These are phyloP conservation scores for Thinopyrum elongatum DNA, from an alignment of 176 grass and related monocot genomes.

Conservation along the genomic window DNA sequence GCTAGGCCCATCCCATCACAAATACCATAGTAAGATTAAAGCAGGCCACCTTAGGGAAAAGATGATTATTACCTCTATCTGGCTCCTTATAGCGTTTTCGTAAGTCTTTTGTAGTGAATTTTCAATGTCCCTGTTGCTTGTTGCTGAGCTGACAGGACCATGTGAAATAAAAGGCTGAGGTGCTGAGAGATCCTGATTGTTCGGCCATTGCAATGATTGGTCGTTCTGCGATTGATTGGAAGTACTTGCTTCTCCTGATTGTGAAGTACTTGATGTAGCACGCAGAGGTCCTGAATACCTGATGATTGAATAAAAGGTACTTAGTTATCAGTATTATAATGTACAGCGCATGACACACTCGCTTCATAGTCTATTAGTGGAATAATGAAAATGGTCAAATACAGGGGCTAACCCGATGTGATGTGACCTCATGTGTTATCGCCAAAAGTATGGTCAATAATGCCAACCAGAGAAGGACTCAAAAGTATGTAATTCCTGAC, in stretches of 20 bases:
- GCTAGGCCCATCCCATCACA: not conserved
- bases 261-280: slow-evolving; percentile 25
- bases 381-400: not conserved
- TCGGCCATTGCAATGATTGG: slow-evolving; percentile 1
- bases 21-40: not conserved
- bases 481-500: no score
- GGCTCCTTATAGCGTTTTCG: slow-evolving; percentile 44
- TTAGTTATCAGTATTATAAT: not conserved
- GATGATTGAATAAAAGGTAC: not conserved
- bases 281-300: slow-evolving; percentile 28
- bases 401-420: not conserved
- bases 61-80: slow-evolving; percentile 53
- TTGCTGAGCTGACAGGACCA: slow-evolving; percentile 9
- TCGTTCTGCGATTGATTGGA: slow-evolving; percentile 35
- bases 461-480: no score
- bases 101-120: slow-evolving; percentile 39
- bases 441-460: no score
- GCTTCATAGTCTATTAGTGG: not conserved
- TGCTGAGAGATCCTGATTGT: not conserved
- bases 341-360: not conserved
- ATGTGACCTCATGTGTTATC: no score
- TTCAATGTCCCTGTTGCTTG: slow-evolving; percentile 32
- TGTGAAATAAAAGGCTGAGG: slow-evolving; percentile 19
- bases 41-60: not conserved
- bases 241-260: no score